Evolutionary conservation across 352 stramenopile species (phyloP), one percentile per base, ranked within the genome.

Genomic region (Phytophthora hibernalis): DNA sequence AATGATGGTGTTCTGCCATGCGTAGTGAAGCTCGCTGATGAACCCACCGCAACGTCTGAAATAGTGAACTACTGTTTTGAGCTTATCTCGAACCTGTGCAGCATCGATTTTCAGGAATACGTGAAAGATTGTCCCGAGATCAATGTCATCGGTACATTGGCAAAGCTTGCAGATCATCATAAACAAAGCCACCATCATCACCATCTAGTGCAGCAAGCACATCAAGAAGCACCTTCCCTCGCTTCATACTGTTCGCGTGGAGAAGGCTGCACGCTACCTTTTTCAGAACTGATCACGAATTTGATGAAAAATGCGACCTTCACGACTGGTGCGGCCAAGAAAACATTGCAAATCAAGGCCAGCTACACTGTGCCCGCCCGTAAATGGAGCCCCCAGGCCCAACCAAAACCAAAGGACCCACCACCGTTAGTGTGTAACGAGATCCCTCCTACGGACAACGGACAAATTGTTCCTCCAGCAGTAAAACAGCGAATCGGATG

Each of bases 131-230:
- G 60, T 13, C 68, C 68, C 0, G 77, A 87, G 35, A 85, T 90
- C 61, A 94, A 94, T 45, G 81, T 94, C 26, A 80, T 94, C 42
- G 76, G 71, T 48, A 91, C 80, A 10, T 68, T 94, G 7, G 85
- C 81, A n/a, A 79, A 85, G 21, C 69, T 94, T 15, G 91, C 85
- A 8, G 85, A 92, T 38, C 60, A 70, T 40, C 50, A 74, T 40
- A 56, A 61, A 16, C 75, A 70, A 35, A 62, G 40, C 13, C 69
- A 61, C 9, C 60, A 44, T 12, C 45, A 48, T 18, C 47, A 54
- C 3, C 48, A 66, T 54, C 12, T 51, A 10, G 26, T 47, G 5
- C 54, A 66, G 11, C 48, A 64, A 18, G 43, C 22, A 24, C 58
- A 63, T 31, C 28, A 63, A 16, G 47, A 69, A 13, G 18, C 16